These are phyloP conservation scores for Aspergillus amoenus DNA, from an alignment of 2,329 filamentous ascomycete genomes.

Conservation along the genomic window DNA sequence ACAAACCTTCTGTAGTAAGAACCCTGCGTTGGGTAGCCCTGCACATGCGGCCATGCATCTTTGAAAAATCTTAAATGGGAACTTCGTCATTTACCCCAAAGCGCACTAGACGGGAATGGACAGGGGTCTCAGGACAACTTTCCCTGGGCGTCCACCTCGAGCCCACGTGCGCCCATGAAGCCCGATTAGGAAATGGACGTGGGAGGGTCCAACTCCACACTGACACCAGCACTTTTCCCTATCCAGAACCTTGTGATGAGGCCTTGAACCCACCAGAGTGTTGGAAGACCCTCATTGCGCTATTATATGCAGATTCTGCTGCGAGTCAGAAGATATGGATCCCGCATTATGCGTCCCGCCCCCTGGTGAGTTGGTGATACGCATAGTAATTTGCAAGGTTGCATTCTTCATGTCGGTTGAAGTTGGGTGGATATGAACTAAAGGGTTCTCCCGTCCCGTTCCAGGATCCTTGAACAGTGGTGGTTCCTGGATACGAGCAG, in stretches of 20 bases:
- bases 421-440: neutral
- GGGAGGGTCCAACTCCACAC: neutral
- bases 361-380: too few species aligned
- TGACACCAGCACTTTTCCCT: neutral
- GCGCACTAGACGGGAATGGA: too few species aligned
- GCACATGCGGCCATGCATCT: too few species aligned
- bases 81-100: too few species aligned
- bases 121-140: neutral
- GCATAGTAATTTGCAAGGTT: neutral
- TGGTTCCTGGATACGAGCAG: neutral
- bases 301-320: neutral
- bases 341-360: neutral
- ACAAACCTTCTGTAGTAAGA: too few species aligned
- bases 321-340: neutral
- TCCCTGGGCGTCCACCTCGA: neutral
- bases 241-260: neutral
- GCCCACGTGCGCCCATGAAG: conserved; percentile 1
- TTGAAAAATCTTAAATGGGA: too few species aligned
- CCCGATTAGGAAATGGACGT: neutral
- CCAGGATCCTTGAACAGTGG: neutral
- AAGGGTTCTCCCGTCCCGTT: conserved; percentile 3
- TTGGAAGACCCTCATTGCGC: neutral
- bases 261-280: neutral
- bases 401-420: neutral
- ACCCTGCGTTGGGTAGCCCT: too few species aligned